phyloP scores from a whole-genome alignment of 2,329 filamentous ascomycete species.

The Pseudovirgaria hyperparasitica region DNA sequence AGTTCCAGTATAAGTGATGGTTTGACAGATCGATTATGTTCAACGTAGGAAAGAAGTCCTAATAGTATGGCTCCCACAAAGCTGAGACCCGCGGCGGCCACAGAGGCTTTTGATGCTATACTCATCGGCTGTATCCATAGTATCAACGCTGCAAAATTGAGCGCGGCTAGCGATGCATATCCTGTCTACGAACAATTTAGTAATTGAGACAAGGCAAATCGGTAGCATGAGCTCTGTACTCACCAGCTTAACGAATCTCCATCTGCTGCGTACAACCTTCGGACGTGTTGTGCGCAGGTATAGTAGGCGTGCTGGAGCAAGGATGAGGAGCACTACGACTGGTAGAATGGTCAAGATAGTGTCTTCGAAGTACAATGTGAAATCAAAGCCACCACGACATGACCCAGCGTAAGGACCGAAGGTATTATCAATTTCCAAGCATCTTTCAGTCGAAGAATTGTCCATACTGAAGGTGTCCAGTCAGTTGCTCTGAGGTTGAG shows the following conservation, averaged over 20 bases:
- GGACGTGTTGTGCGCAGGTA: constrained; percentile 14
- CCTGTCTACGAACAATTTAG: constrained; percentile 9
- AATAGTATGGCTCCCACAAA: constrained; percentile 18
- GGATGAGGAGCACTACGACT: constrained; percentile 15
- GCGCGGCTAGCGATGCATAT: constrained; percentile 13
- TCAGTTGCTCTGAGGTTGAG: no score
- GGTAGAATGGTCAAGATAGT: constrained; percentile 20
- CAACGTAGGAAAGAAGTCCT: constrained; percentile 30
- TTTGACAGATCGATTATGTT: constrained; percentile 32
- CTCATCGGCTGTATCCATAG: constrained; percentile 13
- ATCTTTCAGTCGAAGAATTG: no score
- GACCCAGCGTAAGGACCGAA: constrained; percentile 19
- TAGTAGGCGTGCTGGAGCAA: constrained; percentile 16
- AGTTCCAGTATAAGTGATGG: constrained; percentile 36
- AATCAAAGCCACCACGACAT: constrained; percentile 25
- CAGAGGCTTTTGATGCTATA: constrained; percentile 10
- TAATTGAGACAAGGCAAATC: constrained; percentile 1
- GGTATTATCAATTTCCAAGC: constrained; percentile 12
- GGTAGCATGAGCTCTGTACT: constrained; percentile 2
- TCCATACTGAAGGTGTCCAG: no score
- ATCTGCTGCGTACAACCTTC: constrained; percentile 13
- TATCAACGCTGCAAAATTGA: constrained; percentile 16
- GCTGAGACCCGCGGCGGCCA: constrained; percentile 16
- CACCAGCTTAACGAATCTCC: constrained; percentile 17
- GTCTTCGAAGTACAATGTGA: constrained; percentile 25